Evolutionary conservation across 2,329 filamentous ascomycete genomes (phyloP).

Genomic region (Diaporthe velutina): DNA sequence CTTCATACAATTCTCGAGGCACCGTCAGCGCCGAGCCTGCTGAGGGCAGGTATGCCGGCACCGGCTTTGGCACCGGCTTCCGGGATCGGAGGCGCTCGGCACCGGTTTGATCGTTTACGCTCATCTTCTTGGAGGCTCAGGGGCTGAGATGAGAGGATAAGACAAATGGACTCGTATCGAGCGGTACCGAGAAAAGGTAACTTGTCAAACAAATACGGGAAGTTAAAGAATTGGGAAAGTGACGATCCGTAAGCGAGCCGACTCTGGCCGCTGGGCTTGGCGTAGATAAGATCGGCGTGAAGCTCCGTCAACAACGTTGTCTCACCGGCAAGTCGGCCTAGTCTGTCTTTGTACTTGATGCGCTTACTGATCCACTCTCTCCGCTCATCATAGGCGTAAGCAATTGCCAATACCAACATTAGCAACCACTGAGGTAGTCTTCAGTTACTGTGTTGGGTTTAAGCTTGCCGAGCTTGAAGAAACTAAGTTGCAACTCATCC

Average conservation of each 20-base stretch:
- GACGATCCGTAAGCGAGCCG: neutral
- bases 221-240: neutral
- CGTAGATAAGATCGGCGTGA: constrained; percentile 21
- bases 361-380: neutral
- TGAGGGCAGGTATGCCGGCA: constrained; percentile 62
- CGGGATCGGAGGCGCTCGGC: constrained; percentile 56
- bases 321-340: neutral
- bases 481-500: neutral
- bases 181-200: neutral
- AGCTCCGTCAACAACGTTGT: neutral
- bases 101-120: constrained; percentile 49
- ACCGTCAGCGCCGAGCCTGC: constrained; percentile 59
- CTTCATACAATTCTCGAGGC: constrained; percentile 66
- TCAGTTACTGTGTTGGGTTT: no score
- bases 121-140: neutral
- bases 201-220: neutral
- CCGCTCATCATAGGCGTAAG: no score
- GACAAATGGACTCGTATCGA: neutral
- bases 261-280: constrained; percentile 15
- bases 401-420: no score
- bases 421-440: no score
- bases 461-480: neutral
- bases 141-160: neutral
- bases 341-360: neutral
- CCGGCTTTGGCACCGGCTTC: constrained; percentile 60